Evolutionary conservation across 768 basidiomycete species (phyloP).

Genomic region (Rhodotorula babjevae): DNA sequence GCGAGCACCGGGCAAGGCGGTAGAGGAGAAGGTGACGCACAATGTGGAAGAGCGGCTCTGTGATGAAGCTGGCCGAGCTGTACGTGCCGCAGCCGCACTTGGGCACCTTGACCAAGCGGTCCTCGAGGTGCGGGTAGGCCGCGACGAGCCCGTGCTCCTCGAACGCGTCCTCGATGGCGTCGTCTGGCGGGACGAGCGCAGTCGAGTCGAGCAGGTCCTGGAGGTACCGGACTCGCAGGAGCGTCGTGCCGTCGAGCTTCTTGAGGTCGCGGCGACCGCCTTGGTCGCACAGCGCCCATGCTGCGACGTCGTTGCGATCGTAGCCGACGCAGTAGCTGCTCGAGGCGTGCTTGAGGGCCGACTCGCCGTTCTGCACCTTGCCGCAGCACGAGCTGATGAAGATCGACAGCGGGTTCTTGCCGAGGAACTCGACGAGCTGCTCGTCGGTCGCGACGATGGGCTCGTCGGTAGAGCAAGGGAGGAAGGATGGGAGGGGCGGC

Average conservation of each 20-base stretch:
- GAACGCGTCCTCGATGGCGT: background rate
- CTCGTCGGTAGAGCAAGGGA: slow-evolving; percentile 1
- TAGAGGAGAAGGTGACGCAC: too few species aligned
- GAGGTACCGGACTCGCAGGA: background rate
- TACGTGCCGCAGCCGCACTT: background rate
- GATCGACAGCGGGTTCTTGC: background rate
- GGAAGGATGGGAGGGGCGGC: slow-evolving; percentile 18
- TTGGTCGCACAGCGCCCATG: background rate
- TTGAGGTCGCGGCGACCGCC: background rate
- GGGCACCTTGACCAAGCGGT: background rate
- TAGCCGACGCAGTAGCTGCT: accelerated
- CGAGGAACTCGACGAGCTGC: slow-evolving; percentile 16
- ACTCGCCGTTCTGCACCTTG: too few species aligned
- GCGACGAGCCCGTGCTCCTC: background rate
- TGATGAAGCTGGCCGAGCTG: background rate
- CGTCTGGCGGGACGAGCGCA: background rate
- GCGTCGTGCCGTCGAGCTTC: too few species aligned
- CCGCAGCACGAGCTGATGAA: background rate
- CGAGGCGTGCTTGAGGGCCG: background rate
- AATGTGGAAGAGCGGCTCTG: too few species aligned
- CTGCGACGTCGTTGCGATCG: background rate
- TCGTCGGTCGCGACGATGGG: slow-evolving; percentile 16
- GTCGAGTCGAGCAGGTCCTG: background rate
- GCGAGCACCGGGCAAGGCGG: too few species aligned
- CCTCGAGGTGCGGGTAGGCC: background rate